These are phyloP conservation scores for Orbilia oligospora DNA, from an alignment of 2,329 filamentous ascomycete species.

Conservation along the genomic window DNA sequence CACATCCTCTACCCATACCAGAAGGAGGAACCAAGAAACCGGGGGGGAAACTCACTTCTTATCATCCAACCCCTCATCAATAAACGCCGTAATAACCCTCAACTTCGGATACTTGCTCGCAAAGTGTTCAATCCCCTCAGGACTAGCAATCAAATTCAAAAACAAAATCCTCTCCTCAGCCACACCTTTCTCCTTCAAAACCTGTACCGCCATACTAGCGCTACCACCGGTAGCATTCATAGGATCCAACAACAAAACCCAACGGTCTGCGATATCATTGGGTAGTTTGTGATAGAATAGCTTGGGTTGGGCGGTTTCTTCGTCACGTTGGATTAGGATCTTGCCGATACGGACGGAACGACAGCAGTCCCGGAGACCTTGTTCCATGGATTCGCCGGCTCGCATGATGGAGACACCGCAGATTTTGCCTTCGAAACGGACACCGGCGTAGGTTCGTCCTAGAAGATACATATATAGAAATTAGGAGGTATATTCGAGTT, in stretches of 20 bases:
- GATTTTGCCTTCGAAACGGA: slow-evolving; percentile 97
- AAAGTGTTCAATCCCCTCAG: slow-evolving; percentile 90
- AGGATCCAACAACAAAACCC: slow-evolving; percentile 95
- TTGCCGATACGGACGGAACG: slow-evolving; percentile 98
- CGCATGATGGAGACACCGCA: slow-evolving; percentile 99
- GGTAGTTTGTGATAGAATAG: slow-evolving; percentile 98
- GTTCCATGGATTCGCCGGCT: slow-evolving; percentile 98
- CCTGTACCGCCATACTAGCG: slow-evolving; percentile 95
- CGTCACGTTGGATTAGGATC: slow-evolving; percentile 96
- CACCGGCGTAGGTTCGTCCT: slow-evolving; percentile 77
- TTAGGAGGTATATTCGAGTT: neutral
- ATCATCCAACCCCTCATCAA: slow-evolving; percentile 95
- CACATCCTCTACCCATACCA: neutral
- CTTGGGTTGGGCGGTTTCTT: slow-evolving; percentile 91
- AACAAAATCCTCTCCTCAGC: slow-evolving; percentile 96
- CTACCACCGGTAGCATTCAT: slow-evolving; percentile 99
- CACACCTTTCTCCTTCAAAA: slow-evolving; percentile 89
- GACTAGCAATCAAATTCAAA: slow-evolving; percentile 97
- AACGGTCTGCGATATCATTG: slow-evolving; percentile 89
- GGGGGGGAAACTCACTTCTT: slow-evolving; percentile 84
- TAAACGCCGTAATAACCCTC: slow-evolving; percentile 93
- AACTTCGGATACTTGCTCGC: slow-evolving; percentile 89
- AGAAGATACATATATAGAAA: neutral
- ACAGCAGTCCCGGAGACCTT: slow-evolving; percentile 95
- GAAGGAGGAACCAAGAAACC: too few relatives aligned